Evolutionary conservation across 176 grass and related monocot genomes (phyloP), one percentile per base, ranked within the genome.

Genomic region (Themeda triandra): DNA sequence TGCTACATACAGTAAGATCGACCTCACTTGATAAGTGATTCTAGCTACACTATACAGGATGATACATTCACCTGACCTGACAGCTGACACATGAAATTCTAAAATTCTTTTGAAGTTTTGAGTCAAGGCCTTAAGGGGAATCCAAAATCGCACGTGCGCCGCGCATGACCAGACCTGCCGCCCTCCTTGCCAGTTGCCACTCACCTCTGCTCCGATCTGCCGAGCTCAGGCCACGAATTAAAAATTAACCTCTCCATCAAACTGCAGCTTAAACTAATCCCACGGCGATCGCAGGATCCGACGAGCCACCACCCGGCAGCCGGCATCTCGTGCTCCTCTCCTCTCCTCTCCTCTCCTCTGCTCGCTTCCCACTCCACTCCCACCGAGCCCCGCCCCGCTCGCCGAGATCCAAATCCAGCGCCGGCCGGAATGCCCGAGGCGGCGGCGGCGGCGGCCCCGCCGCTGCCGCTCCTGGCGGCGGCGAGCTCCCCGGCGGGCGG

Each of bases 371-470:
- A 80, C 77, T 65, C 63, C 71, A n/a, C n/a, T n/a, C n/a, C n/a
- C n/a, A n/a, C n/a, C n/a, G n/a, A n/a, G n/a, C n/a, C n/a, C n/a
- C n/a, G n/a, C 72, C 69, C 82, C 56, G 17, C 40, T 33, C 27
- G 68, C 58, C 81, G 66, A 68, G 80, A 88, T 84, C 87, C 81
- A 64, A 80, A 84, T 66, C 82, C 44, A 12, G 45, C 75, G 66
- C 25, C 37, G 3, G 3, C 36, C 45, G 46, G 46, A 14, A 77
- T 77, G 74, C 53, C 51, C 74, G 74, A 77, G 51, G 21, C 53
- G 51, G 49, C 74, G 53, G n/a, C n/a, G n/a, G n/a, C n/a, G n/a
- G 31, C 32, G 11, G 48, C 73, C 30, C 73, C 73, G 73, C 51
- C 74, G 32, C 74, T 58, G 51, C 51, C 74, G 74, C 32, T 60